Percentiles rank a stretch among this genome's conserved stretches.
These are phyloP conservation scores for Nitzschia inconspicua DNA, from an alignment of 108 stramenopile genomes.

Conservation along the genomic window DNA sequence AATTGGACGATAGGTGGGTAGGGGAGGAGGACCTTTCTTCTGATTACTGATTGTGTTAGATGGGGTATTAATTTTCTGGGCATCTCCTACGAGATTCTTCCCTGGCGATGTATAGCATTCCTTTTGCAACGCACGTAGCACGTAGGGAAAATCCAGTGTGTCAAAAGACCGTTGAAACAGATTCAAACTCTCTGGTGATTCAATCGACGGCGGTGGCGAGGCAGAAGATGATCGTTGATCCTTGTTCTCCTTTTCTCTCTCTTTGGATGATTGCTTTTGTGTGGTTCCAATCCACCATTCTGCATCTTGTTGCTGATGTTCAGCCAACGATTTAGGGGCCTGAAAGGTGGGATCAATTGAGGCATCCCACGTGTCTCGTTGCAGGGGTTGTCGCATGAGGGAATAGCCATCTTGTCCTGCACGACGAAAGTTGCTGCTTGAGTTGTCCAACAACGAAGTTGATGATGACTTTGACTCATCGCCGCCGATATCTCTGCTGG, in stretches of 20 bases:
- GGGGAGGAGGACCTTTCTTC: background rate
- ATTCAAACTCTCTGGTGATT: conserved; percentile 40
- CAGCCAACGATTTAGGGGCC: conserved; percentile 43
- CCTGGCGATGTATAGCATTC: conserved; percentile 58
- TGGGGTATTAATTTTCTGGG: background rate
- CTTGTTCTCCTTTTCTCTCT: background rate
- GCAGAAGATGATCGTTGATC: no score
- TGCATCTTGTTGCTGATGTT: conserved; percentile 22
- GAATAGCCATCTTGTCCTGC: conserved; percentile 78
- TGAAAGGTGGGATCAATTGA: conserved; percentile 57
- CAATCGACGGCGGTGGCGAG: background rate
- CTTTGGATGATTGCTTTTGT: background rate
- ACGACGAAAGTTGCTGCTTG: conserved; percentile 16
- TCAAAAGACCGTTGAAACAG: conserved; percentile 64
- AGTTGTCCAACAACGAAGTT: background rate
- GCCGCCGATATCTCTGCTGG: no score
- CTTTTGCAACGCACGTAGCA: conserved; percentile 47
- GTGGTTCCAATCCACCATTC: conserved; percentile 24
- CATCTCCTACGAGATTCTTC: conserved; percentile 35
- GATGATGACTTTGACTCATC: no score
- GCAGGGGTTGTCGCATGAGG: conserved; percentile 61
- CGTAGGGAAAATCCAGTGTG: conserved; percentile 66
- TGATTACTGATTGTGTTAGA: background rate
- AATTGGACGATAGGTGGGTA: no score
- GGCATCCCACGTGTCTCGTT: conserved; percentile 48